Evolutionary conservation across 257 asterid genomes (phyloP), one percentile per base, ranked within the genome.

Genomic region (Capsicum pubescens): DNA sequence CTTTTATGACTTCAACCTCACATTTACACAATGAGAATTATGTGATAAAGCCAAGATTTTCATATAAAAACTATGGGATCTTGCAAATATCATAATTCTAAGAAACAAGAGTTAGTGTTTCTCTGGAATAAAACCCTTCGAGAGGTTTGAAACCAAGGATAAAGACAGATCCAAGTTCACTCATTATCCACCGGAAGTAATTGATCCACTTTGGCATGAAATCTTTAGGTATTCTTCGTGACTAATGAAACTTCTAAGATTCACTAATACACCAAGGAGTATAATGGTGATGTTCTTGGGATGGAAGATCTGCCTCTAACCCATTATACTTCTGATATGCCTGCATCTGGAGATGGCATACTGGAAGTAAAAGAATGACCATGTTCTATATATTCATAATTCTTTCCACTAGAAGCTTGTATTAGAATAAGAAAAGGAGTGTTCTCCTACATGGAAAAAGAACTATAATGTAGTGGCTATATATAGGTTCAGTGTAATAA

Each of bases 171-270:
- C 94, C 15, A 94, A 95, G 86, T 92, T 94, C 90, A 84, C 85
- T 88, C 98, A 94, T 89, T 92, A 92, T 87, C 12, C 93, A 78
- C 93, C 92, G 2, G 98, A 95, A 87, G 86, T 92, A 57, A 85
- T 93, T 54, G 88, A 93, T 76, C 95, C 88, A 80, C 89, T 94
- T 83, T 94, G 98, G 98, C 98, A 94, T 42, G 93, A 92, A 84
- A 91, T 84, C 94, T 94, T 87, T 92, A 92, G 94, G 90, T 95
- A 57, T 85, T 94, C 89, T 93, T 95, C 39, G 95, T 95, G 86
- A 93, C 99, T 7, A 93, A 95, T 79, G 98, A 98, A 82, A 95
- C 97, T 87, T 91, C 99, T 17, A 91, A 94, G 92, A 87, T 95
- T 87, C 97, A 95, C 88, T 95, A 93, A 89, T 93, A 91, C 87